Evolutionary conservation across 108 stramenopile genomes (phyloP).

Genomic region (Cyclotella choctawhatcheeana): DNA sequence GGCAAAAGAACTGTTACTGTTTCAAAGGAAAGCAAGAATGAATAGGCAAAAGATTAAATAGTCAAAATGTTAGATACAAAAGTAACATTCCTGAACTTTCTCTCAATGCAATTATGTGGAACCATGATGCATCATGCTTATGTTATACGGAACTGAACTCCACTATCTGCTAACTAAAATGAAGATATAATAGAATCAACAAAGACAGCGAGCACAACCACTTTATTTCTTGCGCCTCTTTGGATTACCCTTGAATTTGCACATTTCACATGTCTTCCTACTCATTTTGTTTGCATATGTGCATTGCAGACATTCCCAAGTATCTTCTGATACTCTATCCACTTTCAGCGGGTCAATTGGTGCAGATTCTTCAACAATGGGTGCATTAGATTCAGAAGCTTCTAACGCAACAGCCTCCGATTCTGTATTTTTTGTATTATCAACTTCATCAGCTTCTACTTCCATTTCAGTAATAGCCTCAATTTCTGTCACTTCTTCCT

Average conservation of each 20-base stretch:
- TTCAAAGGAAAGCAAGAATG: too few relatives aligned
- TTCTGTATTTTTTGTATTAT: background rate
- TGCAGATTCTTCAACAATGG: background rate
- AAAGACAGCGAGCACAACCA: too few relatives aligned
- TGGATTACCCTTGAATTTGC: slow-evolving; percentile 18
- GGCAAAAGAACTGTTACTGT: too few relatives aligned
- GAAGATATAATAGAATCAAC: too few relatives aligned
- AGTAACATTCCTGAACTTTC: too few relatives aligned
- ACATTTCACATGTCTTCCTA: slow-evolving; percentile 58
- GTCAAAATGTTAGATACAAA: too few relatives aligned
- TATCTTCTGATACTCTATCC: slow-evolving; percentile 1
- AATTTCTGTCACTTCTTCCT: background rate
- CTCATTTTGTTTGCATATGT: slow-evolving; percentile 56
- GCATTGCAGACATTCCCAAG: slow-evolving; percentile 60
- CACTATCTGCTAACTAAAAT: too few relatives aligned
- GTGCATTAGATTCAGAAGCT: background rate
- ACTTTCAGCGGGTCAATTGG: background rate
- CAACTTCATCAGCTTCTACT: background rate
- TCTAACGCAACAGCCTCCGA: background rate
- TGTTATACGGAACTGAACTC: too few relatives aligned
- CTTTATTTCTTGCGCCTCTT: slow-evolving; percentile 12
- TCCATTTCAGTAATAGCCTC: background rate
- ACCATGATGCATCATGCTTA: too few relatives aligned
- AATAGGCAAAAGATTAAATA: too few relatives aligned
- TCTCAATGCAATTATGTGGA: too few relatives aligned